phyloP scores from a whole-genome alignment of 805 yeast genomes.

The Cyberlindnera galapagoensis region DNA sequence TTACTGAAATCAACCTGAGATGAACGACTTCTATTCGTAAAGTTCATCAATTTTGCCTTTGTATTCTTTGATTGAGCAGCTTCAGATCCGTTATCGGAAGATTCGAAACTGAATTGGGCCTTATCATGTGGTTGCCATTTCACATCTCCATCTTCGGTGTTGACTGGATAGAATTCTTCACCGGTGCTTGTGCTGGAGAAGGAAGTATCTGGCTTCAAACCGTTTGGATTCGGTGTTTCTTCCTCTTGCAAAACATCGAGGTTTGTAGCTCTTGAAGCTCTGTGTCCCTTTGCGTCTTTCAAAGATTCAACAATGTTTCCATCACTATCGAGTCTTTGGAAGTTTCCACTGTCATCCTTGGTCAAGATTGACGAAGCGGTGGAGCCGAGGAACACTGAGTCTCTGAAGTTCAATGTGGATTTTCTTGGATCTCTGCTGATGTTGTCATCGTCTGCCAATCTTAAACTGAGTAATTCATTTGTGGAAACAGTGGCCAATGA shows the following conservation, averaged over 20 bases:
- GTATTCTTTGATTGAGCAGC: constrained; percentile 14
- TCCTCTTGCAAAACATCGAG: constrained; percentile 23
- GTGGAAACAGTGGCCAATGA: constrained; percentile 84
- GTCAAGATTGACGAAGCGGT: constrained; percentile 21
- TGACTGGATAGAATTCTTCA: constrained; percentile 23
- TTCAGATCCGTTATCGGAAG: constrained; percentile 18
- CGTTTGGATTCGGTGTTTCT: constrained; percentile 11
- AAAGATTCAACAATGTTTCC: constrained; percentile 22
- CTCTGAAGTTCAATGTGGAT: constrained; percentile 33
- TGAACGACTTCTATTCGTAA: constrained; percentile 28
- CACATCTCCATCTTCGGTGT: constrained; percentile 13
- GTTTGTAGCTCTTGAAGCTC: constrained; percentile 19
- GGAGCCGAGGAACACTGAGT: constrained; percentile 32
- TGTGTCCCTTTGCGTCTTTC: constrained; percentile 9
- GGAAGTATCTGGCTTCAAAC: constrained; percentile 15
- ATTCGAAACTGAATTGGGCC: constrained; percentile 25
- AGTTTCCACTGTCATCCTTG: constrained; percentile 24
- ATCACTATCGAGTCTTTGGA: constrained; percentile 23
- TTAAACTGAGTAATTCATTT: constrained; percentile 71
- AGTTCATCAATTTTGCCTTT: constrained; percentile 31
- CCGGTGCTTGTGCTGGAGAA: constrained; percentile 19
- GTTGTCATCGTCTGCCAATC: constrained; percentile 58
- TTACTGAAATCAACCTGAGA: constrained; percentile 25
- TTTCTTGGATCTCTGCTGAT: constrained; percentile 37
- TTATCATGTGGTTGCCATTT: constrained; percentile 18